Evolutionary conservation across 2,329 filamentous ascomycete genomes (phyloP).

Genomic region (Scedosporium minutisporum): DNA sequence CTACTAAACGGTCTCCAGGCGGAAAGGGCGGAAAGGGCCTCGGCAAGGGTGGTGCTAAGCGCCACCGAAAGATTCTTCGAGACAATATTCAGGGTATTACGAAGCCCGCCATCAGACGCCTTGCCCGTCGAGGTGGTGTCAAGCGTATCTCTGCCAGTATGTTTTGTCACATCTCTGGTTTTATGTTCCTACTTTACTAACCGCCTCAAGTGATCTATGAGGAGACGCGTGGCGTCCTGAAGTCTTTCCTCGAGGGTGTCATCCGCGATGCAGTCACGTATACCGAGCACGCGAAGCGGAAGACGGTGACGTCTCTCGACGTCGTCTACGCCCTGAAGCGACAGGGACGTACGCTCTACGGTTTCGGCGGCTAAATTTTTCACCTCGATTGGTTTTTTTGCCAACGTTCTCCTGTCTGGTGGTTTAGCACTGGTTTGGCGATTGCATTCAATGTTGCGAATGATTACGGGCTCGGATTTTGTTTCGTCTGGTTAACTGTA

Average conservation of each 20-base stretch:
- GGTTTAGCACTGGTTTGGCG: slow-evolving; percentile 7
- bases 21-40: slow-evolving; percentile 97
- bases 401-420: slow-evolving; percentile 11
- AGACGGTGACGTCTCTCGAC: slow-evolving; percentile 65
- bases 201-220: slow-evolving; percentile 58
- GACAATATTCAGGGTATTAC: slow-evolving; percentile 99
- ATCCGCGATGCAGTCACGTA: slow-evolving; percentile 71
- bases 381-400: slow-evolving; percentile 9
- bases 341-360: slow-evolving; percentile 71
- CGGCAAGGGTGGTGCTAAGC: slow-evolving; percentile 97
- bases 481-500: not conserved
- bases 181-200: slow-evolving; percentile 7
- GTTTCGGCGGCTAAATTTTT: slow-evolving; percentile 69
- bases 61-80: slow-evolving; percentile 97
- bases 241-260: slow-evolving; percentile 69
- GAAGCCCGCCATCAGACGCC: slow-evolving; percentile 96
- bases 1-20: slow-evolving; percentile 37
- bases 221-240: slow-evolving; percentile 67
- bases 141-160: slow-evolving; percentile 98
- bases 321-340: slow-evolving; percentile 61
- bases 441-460: not conserved
- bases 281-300: slow-evolving; percentile 73
- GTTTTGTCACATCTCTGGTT: slow-evolving; percentile 18
- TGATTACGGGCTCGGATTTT: not conserved
- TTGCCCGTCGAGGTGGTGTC: slow-evolving; percentile 97